Base-by-base conservation (phyloP, 164 flowering plant species). In the Tetracentron sinense region DNA sequence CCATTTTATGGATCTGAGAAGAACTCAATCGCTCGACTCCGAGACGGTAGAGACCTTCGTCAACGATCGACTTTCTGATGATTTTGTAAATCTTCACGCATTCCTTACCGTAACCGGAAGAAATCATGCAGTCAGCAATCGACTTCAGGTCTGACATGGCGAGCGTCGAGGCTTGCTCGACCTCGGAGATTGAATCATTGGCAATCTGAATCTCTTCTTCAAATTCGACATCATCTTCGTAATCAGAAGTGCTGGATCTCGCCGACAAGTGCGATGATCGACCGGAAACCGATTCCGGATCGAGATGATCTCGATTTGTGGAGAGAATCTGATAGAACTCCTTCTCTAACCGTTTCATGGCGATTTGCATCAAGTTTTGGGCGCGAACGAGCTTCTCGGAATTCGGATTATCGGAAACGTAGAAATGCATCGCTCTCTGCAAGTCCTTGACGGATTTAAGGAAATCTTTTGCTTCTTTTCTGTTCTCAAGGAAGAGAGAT, bases 111-210 rank as follows among this genome's bases (percentile, higher is more conserved):
- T 81, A 78, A 0, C 84, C 84, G 8, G 54, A 61, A 10, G 50
- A 42, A 26, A 72, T 70, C 84, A 81, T 81, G 46, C 78, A 75
- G 0, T 78, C 77, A 0, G 84, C 82, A 28, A 78, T 72, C 5
- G 63, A 42, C 63, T 72, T 76, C 14, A 81, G 63, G 47, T 78
- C 78, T 1, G 56, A 29, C 69, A 65, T 54, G 38, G 67, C 73
- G 0, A 52, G 30, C 4, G 63, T 63, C 23, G 72, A 58, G 53
- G 30, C 69, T 55, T 47, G 21, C 57, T 65, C 74, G 7, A 54
- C 65, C 47, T 70, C 70, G 12, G 65, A n/a, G 52, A 68, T 69
- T 12, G 70, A 35, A 21, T 58, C 60, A 35, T 52, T 60, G 8
- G 30, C 59, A 5, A 6, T 26, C 23, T 52, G 58, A 47, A 35